Evolutionary conservation across 139 green algal species (phyloP).

Genomic region (Zygnema circumcarinatum): DNA sequence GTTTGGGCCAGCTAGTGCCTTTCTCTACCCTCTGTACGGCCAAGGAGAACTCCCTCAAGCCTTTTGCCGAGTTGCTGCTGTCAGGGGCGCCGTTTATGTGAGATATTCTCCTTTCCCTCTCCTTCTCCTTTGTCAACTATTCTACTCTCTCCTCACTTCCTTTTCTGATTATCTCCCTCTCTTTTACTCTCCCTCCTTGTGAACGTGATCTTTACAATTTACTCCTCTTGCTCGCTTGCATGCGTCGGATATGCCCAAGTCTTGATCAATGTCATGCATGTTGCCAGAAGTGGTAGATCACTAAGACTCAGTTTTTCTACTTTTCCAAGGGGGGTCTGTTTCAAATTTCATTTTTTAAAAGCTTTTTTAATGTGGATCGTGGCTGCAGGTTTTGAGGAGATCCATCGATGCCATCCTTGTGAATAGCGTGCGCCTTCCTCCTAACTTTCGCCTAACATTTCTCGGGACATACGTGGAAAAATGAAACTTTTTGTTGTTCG

Average conservation of each 20-base stretch:
- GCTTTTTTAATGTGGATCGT: not conserved
- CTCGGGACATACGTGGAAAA: too few species aligned
- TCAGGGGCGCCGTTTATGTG: conserved; percentile 60
- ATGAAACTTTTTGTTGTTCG: too few species aligned
- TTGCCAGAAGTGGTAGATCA: too few species aligned
- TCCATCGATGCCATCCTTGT: not conserved
- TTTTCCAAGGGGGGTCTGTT: not conserved
- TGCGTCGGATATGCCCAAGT: too few species aligned
- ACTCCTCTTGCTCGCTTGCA: too few species aligned
- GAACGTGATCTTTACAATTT: too few species aligned
- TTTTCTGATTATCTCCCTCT: not conserved
- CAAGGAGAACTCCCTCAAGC: conserved; percentile 57
- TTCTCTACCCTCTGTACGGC: conserved; percentile 55
- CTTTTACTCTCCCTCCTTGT: too few species aligned
- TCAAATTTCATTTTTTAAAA: not conserved
- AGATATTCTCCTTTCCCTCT: too few species aligned
- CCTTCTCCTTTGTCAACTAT: not conserved
- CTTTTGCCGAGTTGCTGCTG: conserved; percentile 60
- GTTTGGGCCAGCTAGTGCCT: conserved; percentile 52
- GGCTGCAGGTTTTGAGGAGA: not conserved
- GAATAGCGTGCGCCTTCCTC: not conserved
- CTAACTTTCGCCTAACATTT: not conserved
- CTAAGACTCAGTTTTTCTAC: too few species aligned
- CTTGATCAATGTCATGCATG: too few species aligned
- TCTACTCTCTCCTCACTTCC: not conserved